Conservation (phyloP, 148 eudicot genomes). For the Chenopodium formosanum region DNA sequence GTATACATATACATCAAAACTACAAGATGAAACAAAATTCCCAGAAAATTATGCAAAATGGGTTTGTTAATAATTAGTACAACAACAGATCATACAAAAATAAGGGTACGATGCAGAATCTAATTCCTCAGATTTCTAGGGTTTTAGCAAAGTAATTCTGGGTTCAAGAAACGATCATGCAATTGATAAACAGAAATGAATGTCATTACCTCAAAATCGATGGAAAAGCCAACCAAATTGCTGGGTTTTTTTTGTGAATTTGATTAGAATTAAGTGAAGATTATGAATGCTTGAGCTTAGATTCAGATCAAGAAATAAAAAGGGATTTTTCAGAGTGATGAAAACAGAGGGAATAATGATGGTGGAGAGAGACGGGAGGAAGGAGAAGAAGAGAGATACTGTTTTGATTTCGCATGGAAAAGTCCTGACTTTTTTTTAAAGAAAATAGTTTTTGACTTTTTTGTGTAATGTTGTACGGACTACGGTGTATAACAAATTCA, state of each 20-base stretch:
- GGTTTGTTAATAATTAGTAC: not conserved
- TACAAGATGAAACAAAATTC: not conserved
- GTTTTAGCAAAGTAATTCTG: not conserved
- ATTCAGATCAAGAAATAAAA: not conserved
- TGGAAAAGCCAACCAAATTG: constrained; percentile 11
- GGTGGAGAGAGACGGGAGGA: not conserved
- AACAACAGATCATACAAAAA: constrained; percentile 8
- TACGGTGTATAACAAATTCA: too few species aligned
- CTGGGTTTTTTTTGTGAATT: not conserved
- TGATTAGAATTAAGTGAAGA: not conserved
- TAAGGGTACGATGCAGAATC: not conserved
- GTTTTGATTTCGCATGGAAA: not conserved
- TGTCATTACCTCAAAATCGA: constrained; percentile 3
- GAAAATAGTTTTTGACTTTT: too few species aligned
- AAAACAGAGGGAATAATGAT: not conserved
- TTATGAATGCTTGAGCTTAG: not conserved
- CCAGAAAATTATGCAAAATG: not conserved
- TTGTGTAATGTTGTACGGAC: too few species aligned
- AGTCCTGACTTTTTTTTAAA: not conserved
- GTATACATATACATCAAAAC: not conserved
- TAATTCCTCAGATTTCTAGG: not conserved
- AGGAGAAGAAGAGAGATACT: not conserved
- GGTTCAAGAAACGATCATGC: constrained; percentile 5
- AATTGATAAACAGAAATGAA: not conserved
- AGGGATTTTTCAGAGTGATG: not conserved